Evolutionary conservation across 2,329 filamentous ascomycete species (phyloP), one percentile per base, ranked within the genome.

Genomic region (Venturia pyrina): DNA sequence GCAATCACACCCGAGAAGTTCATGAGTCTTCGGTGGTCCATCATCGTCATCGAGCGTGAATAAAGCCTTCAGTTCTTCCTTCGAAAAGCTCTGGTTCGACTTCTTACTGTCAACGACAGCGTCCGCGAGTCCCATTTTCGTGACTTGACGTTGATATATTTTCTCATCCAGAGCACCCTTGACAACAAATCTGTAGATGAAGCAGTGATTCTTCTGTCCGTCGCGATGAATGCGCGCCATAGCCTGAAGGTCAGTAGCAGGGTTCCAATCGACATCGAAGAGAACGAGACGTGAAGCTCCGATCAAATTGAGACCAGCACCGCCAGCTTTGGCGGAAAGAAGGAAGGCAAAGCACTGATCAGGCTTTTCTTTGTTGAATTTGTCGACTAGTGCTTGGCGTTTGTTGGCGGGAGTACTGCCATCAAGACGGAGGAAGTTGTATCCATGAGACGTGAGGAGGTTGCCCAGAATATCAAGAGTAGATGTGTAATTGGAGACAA

Each of bases 211-310:
- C 72, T 87, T 88, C 72, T 91, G 88, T 0, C 88, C 88, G 70
- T 90, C 87, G 62, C 88, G 83, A 72, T 90, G 87, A 60, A 90
- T 88, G 17, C 88, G 85, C 15, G 87, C 88, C 87, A 90, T 90
- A 8, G 88, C 88, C 73, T 91, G 88, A 24, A 88, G 77, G 70
- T 91, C 88, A 0, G 86, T 89, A 0, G 87, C 86, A 1, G 88
- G 88, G 70, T 91, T 91, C 88, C 88, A 91, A 75, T 90, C 88
- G 10, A 89, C 83, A 70, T 91, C 88, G 70, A 89, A 90, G 1
- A 91, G 82, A 5, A 90, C 78, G 1, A 91, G 81, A 28, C 88
- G 83, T 41, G 85, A 88, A 5, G 87, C 88, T 11, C 88, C 88
- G 62, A 88, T 87, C 5, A 91, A 80, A 70, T 90, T 90, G 59